These are phyloP conservation scores for Elongisporangium anandrum DNA, from an alignment of 352 stramenopile species.

Conservation along the genomic window DNA sequence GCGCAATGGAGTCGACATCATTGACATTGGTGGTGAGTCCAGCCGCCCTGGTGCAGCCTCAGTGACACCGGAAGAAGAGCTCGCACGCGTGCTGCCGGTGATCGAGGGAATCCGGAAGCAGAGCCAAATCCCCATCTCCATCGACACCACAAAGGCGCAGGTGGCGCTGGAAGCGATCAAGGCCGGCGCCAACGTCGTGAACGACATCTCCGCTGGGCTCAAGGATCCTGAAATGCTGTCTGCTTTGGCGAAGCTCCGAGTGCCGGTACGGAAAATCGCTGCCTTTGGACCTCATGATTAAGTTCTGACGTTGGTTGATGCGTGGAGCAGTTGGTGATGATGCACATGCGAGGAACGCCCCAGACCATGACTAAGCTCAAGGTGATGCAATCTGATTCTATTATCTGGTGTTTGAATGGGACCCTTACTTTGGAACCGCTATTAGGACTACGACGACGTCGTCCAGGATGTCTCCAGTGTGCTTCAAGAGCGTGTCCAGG, in stretches of 20 bases:
- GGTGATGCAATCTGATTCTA: conserved; percentile 11
- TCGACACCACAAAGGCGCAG: conserved; percentile 94
- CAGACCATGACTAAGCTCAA: conserved; percentile 93
- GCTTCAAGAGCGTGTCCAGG: conserved; percentile 65
- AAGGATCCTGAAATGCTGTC: conserved; percentile 92
- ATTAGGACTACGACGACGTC: conserved; percentile 88
- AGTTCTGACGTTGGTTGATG: neutral
- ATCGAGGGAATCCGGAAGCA: conserved; percentile 86
- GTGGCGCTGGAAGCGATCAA: conserved; percentile 89
- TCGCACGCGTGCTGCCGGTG: conserved; percentile 90
- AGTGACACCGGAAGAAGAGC: conserved; percentile 88
- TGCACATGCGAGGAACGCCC: conserved; percentile 97
- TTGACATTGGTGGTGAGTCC: conserved; percentile 99
- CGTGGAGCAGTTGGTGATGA: conserved; percentile 85
- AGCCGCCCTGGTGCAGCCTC: conserved; percentile 93
- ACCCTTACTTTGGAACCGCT: neutral
- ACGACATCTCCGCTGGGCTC: conserved; percentile 95
- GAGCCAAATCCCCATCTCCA: conserved; percentile 88
- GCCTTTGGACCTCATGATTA: neutral
- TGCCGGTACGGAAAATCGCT: conserved; percentile 49
- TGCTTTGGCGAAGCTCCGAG: conserved; percentile 76
- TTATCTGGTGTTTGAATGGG: neutral
- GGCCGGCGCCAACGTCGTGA: conserved; percentile 95
- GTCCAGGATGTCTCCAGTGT: conserved; percentile 82
- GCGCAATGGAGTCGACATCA: conserved; percentile 88